phyloP scores from a whole-genome alignment of 768 basidiomycete genomes.

The Crepidotus variabilis region DNA sequence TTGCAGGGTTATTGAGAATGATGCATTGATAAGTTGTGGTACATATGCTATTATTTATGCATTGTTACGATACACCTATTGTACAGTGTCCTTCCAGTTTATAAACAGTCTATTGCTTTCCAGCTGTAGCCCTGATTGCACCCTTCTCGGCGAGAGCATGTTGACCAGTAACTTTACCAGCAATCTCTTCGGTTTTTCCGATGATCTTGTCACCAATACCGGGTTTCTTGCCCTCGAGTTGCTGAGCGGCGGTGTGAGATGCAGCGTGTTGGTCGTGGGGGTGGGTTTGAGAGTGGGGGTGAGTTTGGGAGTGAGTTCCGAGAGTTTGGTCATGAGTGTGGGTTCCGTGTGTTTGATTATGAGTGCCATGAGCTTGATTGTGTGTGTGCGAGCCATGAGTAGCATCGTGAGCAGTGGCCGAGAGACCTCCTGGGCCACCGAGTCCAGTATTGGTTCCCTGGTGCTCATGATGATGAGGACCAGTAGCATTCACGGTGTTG shows the following conservation, averaged over 20 bases:
- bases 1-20: too few relatives aligned
- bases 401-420: neutral
- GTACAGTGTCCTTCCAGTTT: too few relatives aligned
- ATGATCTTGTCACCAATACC: conserved; percentile 48
- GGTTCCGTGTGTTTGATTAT: too few relatives aligned
- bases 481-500: too few relatives aligned
- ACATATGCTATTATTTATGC: too few relatives aligned
- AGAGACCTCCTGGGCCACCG: neutral
- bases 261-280: neutral
- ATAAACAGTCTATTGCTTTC: neutral
- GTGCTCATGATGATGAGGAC: too few relatives aligned
- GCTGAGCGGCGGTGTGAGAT: conserved; percentile 1
- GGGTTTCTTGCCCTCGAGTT: conserved; percentile 36
- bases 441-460: neutral
- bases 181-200: conserved; percentile 56
- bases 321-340: too few relatives aligned
- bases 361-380: too few relatives aligned
- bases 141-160: conserved; percentile 53
- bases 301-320: too few relatives aligned
- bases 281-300: too few relatives aligned
- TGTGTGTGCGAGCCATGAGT: neutral
- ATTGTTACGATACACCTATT: too few relatives aligned
- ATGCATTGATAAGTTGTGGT: too few relatives aligned
- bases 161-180: conserved; percentile 47
- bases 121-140: conserved; percentile 35